These are phyloP conservation scores for Lichtheimia ramosa DNA, from an alignment of 371 early-diverging fungal genomes.

Conservation along the genomic window DNA sequence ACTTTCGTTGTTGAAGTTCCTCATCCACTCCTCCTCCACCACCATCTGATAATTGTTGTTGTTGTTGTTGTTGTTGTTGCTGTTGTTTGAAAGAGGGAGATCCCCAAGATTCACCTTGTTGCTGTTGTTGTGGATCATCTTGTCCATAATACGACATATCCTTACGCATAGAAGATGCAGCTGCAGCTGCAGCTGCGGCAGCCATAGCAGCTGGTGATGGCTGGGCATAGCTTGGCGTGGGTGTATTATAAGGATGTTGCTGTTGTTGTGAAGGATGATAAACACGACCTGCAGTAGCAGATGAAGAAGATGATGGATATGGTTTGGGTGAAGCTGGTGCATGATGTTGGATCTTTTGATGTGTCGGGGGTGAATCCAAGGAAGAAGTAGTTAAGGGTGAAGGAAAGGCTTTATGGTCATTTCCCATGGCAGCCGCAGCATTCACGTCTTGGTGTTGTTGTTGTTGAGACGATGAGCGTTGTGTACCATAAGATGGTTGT, in stretches of 20 bases:
- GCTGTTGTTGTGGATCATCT: slow-evolving; percentile 7
- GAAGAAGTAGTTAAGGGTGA: slow-evolving; percentile 39
- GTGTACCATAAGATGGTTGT: slow-evolving; percentile 18
- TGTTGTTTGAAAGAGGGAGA: neutral
- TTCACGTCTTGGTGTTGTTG: slow-evolving; percentile 8
- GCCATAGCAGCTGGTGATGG: slow-evolving; percentile 7
- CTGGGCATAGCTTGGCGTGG: slow-evolving; percentile 11
- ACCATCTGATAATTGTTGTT: slow-evolving; percentile 9
- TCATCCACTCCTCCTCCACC: slow-evolving; percentile 32
- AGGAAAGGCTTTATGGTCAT: slow-evolving; percentile 28
- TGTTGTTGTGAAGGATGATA: slow-evolving; percentile 2
- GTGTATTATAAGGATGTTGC: slow-evolving; percentile 12
- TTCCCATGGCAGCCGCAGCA: slow-evolving; percentile 11
- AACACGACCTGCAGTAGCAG: neutral
- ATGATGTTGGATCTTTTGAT: slow-evolving; percentile 1
- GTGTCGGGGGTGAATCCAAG: slow-evolving; percentile 37
- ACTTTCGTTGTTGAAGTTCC: slow-evolving; percentile 43
- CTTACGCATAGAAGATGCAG: slow-evolving; percentile 2
- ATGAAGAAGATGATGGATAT: slow-evolving; percentile 12
- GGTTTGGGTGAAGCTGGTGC: slow-evolving; percentile 21
- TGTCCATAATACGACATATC: slow-evolving; percentile 11
- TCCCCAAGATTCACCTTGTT: neutral
- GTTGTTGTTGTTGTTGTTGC: neutral
- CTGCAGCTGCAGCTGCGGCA: slow-evolving; percentile 6
- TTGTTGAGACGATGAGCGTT: slow-evolving; percentile 14